phyloP scores from a whole-genome alignment of 352 stramenopile species.

The Pythium rishiriense region DNA sequence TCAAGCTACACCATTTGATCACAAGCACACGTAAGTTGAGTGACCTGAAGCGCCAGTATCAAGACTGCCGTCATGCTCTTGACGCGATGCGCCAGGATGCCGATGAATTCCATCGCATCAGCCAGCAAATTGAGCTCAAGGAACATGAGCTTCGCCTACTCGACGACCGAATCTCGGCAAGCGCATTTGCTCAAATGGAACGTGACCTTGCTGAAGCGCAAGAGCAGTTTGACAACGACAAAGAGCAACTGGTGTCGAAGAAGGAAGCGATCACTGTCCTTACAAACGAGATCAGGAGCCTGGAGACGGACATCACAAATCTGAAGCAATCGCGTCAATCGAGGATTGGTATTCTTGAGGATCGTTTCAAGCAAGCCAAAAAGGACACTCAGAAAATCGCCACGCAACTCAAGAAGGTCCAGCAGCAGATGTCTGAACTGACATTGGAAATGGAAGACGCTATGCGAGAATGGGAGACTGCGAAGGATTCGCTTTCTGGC shows the following conservation, averaged over 20 bases:
- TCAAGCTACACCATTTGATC: constrained; percentile 83
- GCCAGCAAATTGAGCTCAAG: constrained; percentile 82
- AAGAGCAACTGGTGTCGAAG: constrained; percentile 56
- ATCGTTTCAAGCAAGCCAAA: constrained; percentile 72
- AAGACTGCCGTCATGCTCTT: constrained; percentile 56
- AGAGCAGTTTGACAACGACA: constrained; percentile 73
- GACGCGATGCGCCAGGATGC: constrained; percentile 79
- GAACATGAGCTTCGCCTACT: constrained; percentile 78
- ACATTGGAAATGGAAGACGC: constrained; percentile 75
- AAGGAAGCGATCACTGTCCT: constrained; percentile 78
- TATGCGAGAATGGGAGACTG: constrained; percentile 59
- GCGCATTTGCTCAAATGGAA: constrained; percentile 77
- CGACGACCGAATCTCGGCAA: constrained; percentile 79
- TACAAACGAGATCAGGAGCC: constrained; percentile 62
- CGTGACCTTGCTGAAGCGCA: constrained; percentile 64
- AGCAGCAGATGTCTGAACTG: constrained; percentile 76
- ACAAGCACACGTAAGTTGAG: constrained; percentile 64
- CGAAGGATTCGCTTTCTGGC: constrained; percentile 45
- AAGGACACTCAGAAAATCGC: constrained; percentile 71
- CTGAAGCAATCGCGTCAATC: constrained; percentile 81
- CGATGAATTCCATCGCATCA: constrained; percentile 68
- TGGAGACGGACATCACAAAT: constrained; percentile 82
- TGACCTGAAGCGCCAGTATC: constrained; percentile 67
- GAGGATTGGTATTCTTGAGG: constrained; percentile 79
- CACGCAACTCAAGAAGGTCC: constrained; percentile 50